Conservation (phyloP, 2,329 filamentous ascomycete species). For the Grosmannia serpens region DNA sequence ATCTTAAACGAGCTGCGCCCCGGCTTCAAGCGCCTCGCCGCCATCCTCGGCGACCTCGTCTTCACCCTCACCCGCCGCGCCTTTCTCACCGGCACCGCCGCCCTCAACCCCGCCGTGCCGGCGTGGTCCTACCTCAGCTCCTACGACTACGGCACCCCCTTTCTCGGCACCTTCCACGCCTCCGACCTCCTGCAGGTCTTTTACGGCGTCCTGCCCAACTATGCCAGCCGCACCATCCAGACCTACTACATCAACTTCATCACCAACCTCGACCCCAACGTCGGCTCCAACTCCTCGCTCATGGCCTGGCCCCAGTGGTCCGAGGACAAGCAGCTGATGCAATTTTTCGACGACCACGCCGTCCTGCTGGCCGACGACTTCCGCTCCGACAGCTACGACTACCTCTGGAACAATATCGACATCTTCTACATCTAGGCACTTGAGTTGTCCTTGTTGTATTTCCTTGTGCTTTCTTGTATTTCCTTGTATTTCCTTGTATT, state of each 20-base stretch:
- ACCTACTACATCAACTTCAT: conserved; percentile 65
- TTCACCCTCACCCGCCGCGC: conserved; percentile 62
- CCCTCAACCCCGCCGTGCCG: conserved; percentile 44
- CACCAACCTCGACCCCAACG: conserved; percentile 59
- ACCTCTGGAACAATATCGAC: conserved; percentile 4
- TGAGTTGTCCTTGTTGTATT: not conserved
- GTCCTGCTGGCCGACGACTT: conserved; percentile 18
- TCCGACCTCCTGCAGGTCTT: conserved; percentile 60
- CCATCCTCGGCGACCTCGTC: conserved; percentile 61
- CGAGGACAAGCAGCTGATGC: conserved; percentile 35
- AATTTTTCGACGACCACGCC: conserved; percentile 24
- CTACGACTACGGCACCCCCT: conserved; percentile 58
- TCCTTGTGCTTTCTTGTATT: not conserved
- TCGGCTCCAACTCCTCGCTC: conserved; percentile 25
- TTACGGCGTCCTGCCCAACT: conserved; percentile 50
- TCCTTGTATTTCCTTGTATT: not conserved
- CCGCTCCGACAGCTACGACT: conserved; percentile 14
- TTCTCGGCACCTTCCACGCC: conserved; percentile 70
- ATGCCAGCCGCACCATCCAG: conserved; percentile 47
- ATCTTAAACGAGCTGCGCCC: conserved; percentile 60
- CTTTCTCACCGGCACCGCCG: conserved; percentile 39
- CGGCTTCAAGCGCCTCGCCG: conserved; percentile 64
- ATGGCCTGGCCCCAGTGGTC: conserved; percentile 31
- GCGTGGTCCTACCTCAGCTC: conserved; percentile 65
- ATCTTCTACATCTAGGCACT: not conserved